phyloP scores from a whole-genome alignment of 2,329 filamentous ascomycete species.

The Aspergillus ochraceus region DNA sequence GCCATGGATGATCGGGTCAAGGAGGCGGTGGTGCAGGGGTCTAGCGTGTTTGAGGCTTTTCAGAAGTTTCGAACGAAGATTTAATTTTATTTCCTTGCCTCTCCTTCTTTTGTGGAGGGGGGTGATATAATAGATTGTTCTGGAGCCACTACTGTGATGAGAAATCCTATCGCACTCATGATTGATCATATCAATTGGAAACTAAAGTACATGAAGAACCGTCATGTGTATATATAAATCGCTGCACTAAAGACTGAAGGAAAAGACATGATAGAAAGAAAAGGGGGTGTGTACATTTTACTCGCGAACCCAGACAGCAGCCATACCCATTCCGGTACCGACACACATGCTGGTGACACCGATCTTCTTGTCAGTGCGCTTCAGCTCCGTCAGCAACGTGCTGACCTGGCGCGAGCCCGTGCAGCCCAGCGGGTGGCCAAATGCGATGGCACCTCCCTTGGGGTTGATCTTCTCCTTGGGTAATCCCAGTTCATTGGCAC shows the following conservation, averaged over 20 bases:
- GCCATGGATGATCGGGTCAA: slow-evolving; percentile 62
- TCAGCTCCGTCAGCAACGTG: slow-evolving; percentile 86
- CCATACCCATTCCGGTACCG: slow-evolving; percentile 97
- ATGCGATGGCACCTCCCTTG: slow-evolving; percentile 94
- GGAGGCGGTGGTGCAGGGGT: slow-evolving; percentile 62
- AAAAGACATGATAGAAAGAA: slow-evolving; percentile 13
- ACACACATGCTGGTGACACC: slow-evolving; percentile 96
- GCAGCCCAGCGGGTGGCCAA: slow-evolving; percentile 91
- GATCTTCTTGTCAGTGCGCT: slow-evolving; percentile 77
- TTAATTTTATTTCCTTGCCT: background rate
- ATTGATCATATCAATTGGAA: background rate
- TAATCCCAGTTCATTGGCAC: slow-evolving; percentile 81
- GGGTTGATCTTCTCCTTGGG: slow-evolving; percentile 89
- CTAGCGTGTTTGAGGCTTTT: slow-evolving; percentile 67
- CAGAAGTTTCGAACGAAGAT: slow-evolving; percentile 50
- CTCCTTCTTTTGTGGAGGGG: too few relatives aligned
- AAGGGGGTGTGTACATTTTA: slow-evolving; percentile 48
- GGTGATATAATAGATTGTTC: too few relatives aligned
- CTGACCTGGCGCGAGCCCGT: slow-evolving; percentile 92
- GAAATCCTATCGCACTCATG: background rate
- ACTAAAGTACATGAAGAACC: slow-evolving; percentile 11
- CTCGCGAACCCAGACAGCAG: slow-evolving; percentile 92
- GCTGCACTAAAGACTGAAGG: slow-evolving; percentile 17
- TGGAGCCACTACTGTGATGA: background rate
- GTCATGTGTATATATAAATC: slow-evolving; percentile 16